These are phyloP conservation scores for Phaeoacremonium minimum DNA, from an alignment of 2,329 filamentous ascomycete species.

Conservation along the genomic window DNA sequence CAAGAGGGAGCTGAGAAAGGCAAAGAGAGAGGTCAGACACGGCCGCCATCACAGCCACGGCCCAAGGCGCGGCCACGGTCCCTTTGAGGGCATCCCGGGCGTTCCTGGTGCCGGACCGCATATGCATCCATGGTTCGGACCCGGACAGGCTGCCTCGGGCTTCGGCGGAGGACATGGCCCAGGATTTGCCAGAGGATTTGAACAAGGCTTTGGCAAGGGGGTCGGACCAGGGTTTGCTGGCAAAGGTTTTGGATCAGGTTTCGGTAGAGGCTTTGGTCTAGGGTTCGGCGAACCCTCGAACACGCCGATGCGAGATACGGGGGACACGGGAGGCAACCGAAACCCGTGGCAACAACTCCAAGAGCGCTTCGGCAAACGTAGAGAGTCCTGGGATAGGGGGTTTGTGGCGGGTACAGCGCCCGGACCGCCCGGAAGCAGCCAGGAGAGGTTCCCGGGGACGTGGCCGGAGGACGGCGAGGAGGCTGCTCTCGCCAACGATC, in stretches of 20 bases:
- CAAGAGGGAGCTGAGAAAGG: slow-evolving; percentile 21
- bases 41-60: slow-evolving; percentile 3
- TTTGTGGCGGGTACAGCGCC: too few species aligned
- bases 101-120: too few species aligned
- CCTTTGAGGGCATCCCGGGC: not conserved
- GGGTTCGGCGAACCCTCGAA: too few species aligned
- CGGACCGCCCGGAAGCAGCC: too few species aligned
- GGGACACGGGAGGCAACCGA: too few species aligned
- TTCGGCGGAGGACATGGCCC: not conserved
- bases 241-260: too few species aligned
- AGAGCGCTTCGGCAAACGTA: too few species aligned
- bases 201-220: not conserved
- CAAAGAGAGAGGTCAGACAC: slow-evolving; percentile 22
- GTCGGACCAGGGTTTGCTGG: not conserved
- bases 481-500: slow-evolving; percentile 9
- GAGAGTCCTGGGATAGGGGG: too few species aligned
- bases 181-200: not conserved
- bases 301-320: too few species aligned
- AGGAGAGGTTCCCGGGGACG: slow-evolving; percentile 19
- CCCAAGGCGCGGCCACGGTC: not conserved
- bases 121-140: not conserved
- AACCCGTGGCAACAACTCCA: too few species aligned
- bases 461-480: slow-evolving; percentile 22
- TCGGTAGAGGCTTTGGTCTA: too few species aligned
- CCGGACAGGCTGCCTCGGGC: not conserved